Evolutionary conservation across 768 basidiomycete genomes (phyloP), one percentile per base, ranked within the genome.

Genomic region (Agaricus blazei): DNA sequence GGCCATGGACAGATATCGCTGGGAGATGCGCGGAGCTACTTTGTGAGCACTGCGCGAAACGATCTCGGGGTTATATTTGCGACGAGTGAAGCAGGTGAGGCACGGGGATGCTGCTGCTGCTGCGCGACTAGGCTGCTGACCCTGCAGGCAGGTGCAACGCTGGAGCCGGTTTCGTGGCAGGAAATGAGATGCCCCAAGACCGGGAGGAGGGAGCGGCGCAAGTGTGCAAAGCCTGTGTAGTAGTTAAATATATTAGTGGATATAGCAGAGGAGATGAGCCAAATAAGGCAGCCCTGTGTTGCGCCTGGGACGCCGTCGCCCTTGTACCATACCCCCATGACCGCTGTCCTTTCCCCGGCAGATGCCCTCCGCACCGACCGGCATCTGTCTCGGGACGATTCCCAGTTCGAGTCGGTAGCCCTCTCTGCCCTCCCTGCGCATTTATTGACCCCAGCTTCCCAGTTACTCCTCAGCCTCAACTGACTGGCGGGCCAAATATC

Each of bases 41-140:
- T 92, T 72, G 79, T 96, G 28, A 91, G 93, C 0, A 96, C 93
- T 3, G 93, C 90, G 6, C 75, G 90, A 41, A 94, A 94, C 66
- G 88, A 94, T 60, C 80, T 96, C 3, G 93, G 94, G 0, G 93
- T 96, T 8, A 87, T 95, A 51, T 94, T 90, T 67, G 93, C 93
- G 9, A 88, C 86, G 6, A 90, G 89, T 67, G 92, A 93, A 72
- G 85, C 87, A 47, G 90, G 91, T 83, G 34, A 34, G 34, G 34
- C 34, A 34, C 11, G 34, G 34, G 34, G 34, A 63, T 77, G 72
- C 48, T 23, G 23, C 28, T 28, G 23, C 26, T 24, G 47, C 29
- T 28, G 56, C 51, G 8, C 43, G 52, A 31, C 52, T 23, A 50
- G 11, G 24, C 3, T n/a, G 15, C 28, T 48, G 6, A 48, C 27